These are phyloP conservation scores for Blastocystis sp. DNA, from an alignment of 352 stramenopile species.

Conservation along the genomic window DNA sequence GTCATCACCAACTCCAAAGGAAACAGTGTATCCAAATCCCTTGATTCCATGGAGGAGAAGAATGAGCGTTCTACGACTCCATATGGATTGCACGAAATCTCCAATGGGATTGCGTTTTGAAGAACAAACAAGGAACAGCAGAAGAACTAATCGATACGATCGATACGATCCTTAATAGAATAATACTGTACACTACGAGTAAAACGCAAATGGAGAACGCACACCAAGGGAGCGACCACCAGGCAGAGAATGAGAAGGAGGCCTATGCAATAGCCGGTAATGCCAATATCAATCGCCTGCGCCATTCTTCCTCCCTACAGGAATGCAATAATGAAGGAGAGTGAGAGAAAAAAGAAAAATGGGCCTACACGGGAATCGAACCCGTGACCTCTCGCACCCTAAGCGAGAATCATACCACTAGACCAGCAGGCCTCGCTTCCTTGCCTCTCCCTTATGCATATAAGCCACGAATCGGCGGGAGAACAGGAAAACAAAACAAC, in stretches of 20 bases:
- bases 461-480: not conserved
- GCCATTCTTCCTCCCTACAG: not conserved
- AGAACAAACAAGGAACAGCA: slow-evolving; percentile 6
- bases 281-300: not conserved
- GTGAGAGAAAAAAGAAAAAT: not conserved
- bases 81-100: not conserved
- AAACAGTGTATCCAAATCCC: not conserved
- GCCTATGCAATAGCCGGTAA: slow-evolving; percentile 21
- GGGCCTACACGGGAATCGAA: slow-evolving; percentile 46
- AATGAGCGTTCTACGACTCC: not conserved
- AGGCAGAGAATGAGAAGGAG: slow-evolving; percentile 3
- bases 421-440: not conserved
- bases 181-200: slow-evolving; percentile 35
- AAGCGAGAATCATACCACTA: too few species aligned
- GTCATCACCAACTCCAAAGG: too few species aligned
- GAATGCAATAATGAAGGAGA: not conserved
- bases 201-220: not conserved
- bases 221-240: slow-evolving; percentile 37
- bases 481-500: too few species aligned
- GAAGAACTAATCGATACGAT: slow-evolving; percentile 35
- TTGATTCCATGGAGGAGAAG: not conserved
- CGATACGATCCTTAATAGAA: slow-evolving; percentile 24
- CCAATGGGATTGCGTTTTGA: not conserved
- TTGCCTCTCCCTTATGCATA: not conserved
- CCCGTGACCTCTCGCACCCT: too few species aligned